phyloP scores from a whole-genome alignment of 1,139 yeast species.

The Pichia norvegensis region DNA sequence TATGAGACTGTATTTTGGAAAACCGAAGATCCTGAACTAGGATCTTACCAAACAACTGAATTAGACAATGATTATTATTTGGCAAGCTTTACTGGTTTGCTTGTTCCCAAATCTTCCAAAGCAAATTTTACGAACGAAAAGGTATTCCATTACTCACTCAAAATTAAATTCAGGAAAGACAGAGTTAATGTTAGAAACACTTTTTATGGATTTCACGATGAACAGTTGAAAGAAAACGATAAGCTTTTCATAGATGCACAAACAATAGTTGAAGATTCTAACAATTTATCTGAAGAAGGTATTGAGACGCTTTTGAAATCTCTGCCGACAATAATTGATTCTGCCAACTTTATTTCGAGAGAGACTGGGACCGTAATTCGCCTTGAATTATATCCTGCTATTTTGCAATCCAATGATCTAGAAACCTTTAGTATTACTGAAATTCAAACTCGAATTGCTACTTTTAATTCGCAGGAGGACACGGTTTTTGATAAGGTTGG shows the following conservation, averaged over 20 bases:
- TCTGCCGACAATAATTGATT: slow-evolving; percentile 32
- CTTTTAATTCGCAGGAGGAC: slow-evolving; percentile 29
- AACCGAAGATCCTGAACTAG: slow-evolving; percentile 5
- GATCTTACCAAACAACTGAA: slow-evolving; percentile 2
- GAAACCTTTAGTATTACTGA: slow-evolving; percentile 32
- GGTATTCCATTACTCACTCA: slow-evolving; percentile 23
- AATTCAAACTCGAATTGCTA: slow-evolving; percentile 32
- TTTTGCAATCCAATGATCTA: slow-evolving; percentile 31
- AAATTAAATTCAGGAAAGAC: slow-evolving; percentile 18
- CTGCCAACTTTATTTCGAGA: slow-evolving; percentile 37
- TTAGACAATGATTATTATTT: slow-evolving; percentile 4
- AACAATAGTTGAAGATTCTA: slow-evolving; percentile 11
- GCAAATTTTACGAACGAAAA: slow-evolving; percentile 15
- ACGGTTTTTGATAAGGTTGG: slow-evolving; percentile 52
- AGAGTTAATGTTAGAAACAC: slow-evolving; percentile 20
- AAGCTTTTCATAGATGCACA: slow-evolving; percentile 10
- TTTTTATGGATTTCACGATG: slow-evolving; percentile 26
- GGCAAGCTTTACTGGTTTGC: slow-evolving; percentile 19
- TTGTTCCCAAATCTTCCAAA: slow-evolving; percentile 17
- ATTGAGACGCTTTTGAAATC: slow-evolving; percentile 9
- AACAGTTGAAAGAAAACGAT: slow-evolving; percentile 33
- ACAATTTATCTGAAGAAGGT: background rate
- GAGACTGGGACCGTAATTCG: slow-evolving; percentile 36
- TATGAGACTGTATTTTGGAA: slow-evolving; percentile 12
- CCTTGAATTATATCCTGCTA: slow-evolving; percentile 37